Evolutionary conservation across 495 filamentous ascomycete genomes (phyloP).

Genomic region (Halenospora varia): DNA sequence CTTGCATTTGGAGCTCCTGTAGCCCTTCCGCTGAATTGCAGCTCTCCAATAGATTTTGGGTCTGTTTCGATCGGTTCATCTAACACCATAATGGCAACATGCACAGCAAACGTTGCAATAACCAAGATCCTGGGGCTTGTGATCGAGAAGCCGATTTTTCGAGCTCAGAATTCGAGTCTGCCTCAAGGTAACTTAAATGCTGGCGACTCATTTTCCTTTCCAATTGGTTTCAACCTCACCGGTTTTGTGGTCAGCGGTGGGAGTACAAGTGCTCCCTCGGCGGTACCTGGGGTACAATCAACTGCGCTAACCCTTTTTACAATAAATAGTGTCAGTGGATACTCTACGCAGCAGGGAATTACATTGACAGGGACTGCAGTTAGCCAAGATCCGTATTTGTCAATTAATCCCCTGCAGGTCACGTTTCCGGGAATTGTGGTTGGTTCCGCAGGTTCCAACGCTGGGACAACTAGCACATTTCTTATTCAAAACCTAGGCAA

Average conservation of each 20-base stretch:
- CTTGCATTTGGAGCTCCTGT: constrained; percentile 36
- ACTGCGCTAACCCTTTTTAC: constrained; percentile 19
- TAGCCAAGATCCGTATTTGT: constrained; percentile 27
- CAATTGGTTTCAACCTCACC: constrained; percentile 34
- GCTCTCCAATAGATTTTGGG: constrained; percentile 1
- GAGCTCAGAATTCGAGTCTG: constrained; percentile 28
- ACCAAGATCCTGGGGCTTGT: not conserved
- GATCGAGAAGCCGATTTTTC: constrained; percentile 15
- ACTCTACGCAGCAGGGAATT: constrained; percentile 27
- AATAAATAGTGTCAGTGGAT: constrained; percentile 24
- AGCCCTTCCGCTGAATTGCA: constrained; percentile 22
- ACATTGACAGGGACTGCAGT: constrained; percentile 30
- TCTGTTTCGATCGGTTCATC: not conserved
- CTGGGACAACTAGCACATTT: constrained; percentile 27
- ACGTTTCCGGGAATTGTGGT: constrained; percentile 36
- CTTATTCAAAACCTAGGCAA: constrained; percentile 35
- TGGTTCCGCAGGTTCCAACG: constrained; percentile 20
- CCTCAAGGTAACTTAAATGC: constrained; percentile 27
- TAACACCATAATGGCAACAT: not conserved
- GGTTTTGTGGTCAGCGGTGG: constrained; percentile 23
- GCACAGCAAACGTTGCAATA: constrained; percentile 6
- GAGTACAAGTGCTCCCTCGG: constrained; percentile 18
- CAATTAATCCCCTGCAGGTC: constrained; percentile 31
- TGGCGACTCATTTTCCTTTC: constrained; percentile 32
- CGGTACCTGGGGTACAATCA: constrained; percentile 19